These are phyloP conservation scores for Sherardia arvensis DNA, from an alignment of 257 asterid genomes.

Conservation along the genomic window DNA sequence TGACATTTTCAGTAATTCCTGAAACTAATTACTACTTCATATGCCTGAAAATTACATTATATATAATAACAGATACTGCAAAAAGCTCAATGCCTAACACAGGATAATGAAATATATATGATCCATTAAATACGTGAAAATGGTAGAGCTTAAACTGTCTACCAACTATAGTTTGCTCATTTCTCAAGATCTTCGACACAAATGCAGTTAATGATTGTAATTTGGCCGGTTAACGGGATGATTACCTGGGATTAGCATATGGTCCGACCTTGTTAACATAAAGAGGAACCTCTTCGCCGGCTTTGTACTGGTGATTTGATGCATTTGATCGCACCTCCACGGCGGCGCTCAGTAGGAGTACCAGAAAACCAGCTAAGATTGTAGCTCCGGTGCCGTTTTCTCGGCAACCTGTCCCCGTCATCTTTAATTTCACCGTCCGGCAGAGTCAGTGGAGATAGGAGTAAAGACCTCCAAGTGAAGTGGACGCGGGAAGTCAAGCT, in stretches of 20 bases:
- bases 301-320: conserved; percentile 26
- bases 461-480: too few relatives aligned
- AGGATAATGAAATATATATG: background rate
- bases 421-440: background rate
- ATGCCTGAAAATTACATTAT: background rate
- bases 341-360: conserved; percentile 7
- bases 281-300: conserved; percentile 27
- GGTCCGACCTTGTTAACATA: conserved; percentile 39
- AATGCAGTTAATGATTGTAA: background rate
- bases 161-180: background rate
- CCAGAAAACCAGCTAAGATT: conserved; percentile 1
- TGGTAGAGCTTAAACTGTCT: background rate
- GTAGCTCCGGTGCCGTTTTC: conserved; percentile 7
- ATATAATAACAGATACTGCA: background rate
- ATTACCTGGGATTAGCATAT: conserved; percentile 31
- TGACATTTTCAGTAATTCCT: too few relatives aligned
- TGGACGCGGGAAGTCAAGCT: too few relatives aligned
- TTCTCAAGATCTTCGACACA: background rate
- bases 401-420: too few relatives aligned
- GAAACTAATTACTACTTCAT: too few relatives aligned
- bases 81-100: background rate
- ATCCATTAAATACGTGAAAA: background rate
- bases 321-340: conserved; percentile 25
- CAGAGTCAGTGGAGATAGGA: background rate
- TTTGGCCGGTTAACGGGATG: background rate